Base-by-base conservation (phyloP, 495 filamentous ascomycete genomes). In the Aspergillus coremiiformis region DNA sequence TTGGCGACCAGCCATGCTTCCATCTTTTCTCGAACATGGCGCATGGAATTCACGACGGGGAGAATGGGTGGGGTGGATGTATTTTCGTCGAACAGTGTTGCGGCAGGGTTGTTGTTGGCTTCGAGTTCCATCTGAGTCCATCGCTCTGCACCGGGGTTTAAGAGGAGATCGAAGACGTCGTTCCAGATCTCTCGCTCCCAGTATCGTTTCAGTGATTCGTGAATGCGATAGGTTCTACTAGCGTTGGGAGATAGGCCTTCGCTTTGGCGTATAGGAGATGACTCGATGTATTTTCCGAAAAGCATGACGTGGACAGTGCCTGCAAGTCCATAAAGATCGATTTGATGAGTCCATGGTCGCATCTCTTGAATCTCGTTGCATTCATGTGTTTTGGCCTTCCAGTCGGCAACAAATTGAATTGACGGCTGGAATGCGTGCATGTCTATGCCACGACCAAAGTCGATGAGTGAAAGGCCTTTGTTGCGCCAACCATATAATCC, bases 211-310 rank as follows among this genome's bases (percentile, higher is more conserved):
- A 96, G 64, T 1, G 73, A 75, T 46, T 94, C 89, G 26, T 81
- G 78, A 48, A 95, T 83, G 32, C 75, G 76, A 58, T 86, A 91
- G 17, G 78, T 80, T 12, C 72, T 76, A 0, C 69, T 74, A n/a
- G 65, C 63, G 1, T 74, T 75, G 15, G 72, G 47, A 26, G 51
- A 39, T 14, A 47, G 20, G 15, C 49, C 56, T 21, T 50, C 53
- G 26, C 61, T 63, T 15, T 49, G 56, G 12, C 78, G 76, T 4
- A 76, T 77, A 2, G 76, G 74, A 10, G 81, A 70, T 14, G 89
- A 93, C 60, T 97, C 89, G 54, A 98, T 89, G 70, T 96, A 96
- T 61, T 87, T 87, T 5, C 93, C 93, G 64, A 96, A 97, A 0
- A 98, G 77, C 61, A 98, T 74, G 27, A 79, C 81, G 62, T 97